Evolutionary conservation across 2,329 filamentous ascomycete genomes (phyloP).

Genomic region (Pseudogymnoascus sp.): DNA sequence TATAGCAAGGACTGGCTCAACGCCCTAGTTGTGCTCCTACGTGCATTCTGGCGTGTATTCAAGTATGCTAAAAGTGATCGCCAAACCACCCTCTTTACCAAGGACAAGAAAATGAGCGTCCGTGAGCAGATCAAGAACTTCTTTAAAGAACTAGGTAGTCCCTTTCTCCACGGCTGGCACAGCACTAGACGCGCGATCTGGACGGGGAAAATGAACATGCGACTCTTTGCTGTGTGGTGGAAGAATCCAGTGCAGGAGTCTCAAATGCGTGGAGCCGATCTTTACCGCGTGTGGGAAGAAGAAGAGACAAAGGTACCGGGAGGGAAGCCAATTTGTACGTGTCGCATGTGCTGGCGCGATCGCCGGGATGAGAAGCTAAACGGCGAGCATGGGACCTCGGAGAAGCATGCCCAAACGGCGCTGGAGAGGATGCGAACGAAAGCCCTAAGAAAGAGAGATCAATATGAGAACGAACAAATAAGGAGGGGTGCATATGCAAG

Average conservation of each 20-base stretch:
- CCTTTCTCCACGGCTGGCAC: not conserved
- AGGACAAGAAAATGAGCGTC: not conserved
- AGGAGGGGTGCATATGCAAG: not conserved
- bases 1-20: slow-evolving; percentile 9
- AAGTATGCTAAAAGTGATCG: not conserved
- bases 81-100: not conserved
- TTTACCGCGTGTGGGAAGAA: not conserved
- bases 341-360: not conserved
- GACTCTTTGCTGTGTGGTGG: not conserved
- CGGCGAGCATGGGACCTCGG: not conserved
- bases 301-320: not conserved
- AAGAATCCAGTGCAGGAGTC: not conserved
- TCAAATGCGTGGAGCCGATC: not conserved
- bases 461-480: not conserved
- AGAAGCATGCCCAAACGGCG: not conserved
- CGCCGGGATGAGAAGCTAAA: not conserved
- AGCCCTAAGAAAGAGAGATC: not conserved
- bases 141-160: not conserved
- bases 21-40: not conserved
- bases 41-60: not conserved
- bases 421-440: not conserved
- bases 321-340: not conserved
- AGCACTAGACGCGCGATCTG: not conserved
- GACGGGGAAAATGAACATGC: not conserved
- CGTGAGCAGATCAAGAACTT: not conserved